Conservation (phyloP, 495 filamentous ascomycete species). For the Aspergillus sparsus region DNA sequence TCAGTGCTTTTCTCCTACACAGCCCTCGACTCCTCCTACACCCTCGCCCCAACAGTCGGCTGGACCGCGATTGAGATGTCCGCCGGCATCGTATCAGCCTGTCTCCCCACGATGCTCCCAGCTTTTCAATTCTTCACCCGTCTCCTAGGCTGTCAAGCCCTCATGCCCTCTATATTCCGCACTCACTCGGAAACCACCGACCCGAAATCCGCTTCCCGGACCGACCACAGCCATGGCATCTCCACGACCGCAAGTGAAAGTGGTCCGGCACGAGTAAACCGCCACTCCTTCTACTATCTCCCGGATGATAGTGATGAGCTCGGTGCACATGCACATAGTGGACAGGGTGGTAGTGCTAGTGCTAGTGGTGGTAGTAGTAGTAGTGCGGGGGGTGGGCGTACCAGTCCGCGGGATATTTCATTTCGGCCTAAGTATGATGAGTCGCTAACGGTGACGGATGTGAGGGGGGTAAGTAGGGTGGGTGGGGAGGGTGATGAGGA, state of each 20-base stretch:
- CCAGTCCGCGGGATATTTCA: constrained; percentile 6
- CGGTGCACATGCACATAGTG: not conserved
- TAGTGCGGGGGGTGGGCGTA: no score
- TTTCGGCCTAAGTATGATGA: constrained; percentile 26
- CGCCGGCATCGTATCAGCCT: constrained; percentile 47
- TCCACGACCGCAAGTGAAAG: constrained; percentile 9
- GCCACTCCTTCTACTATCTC: constrained; percentile 26
- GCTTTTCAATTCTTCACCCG: constrained; percentile 23
- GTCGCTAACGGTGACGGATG: constrained; percentile 23
- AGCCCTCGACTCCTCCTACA: constrained; percentile 36
- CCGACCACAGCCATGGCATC: constrained; percentile 5
- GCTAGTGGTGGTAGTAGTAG: no score
- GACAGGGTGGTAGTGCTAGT: no score
- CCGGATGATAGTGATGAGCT: constrained; percentile 18
- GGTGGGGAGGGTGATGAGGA: constrained; percentile 18
- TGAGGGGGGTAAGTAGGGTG: constrained; percentile 8
- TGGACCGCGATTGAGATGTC: constrained; percentile 51
- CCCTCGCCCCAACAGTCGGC: constrained; percentile 41
- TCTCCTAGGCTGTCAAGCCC: constrained; percentile 18
- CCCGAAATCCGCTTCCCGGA: constrained; percentile 10
- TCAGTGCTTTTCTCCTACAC: constrained; percentile 40
- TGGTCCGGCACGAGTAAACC: constrained; percentile 11
- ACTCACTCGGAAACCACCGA: constrained; percentile 2
- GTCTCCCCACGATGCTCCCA: constrained; percentile 46
- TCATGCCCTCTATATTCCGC: constrained; percentile 18